A percentile compares a stretch with the other conserved stretches of the same genome.
Evolutionary conservation across 176 grass and related monocot genomes (phyloP).

Genomic region (Melocanna baccifera): DNA sequence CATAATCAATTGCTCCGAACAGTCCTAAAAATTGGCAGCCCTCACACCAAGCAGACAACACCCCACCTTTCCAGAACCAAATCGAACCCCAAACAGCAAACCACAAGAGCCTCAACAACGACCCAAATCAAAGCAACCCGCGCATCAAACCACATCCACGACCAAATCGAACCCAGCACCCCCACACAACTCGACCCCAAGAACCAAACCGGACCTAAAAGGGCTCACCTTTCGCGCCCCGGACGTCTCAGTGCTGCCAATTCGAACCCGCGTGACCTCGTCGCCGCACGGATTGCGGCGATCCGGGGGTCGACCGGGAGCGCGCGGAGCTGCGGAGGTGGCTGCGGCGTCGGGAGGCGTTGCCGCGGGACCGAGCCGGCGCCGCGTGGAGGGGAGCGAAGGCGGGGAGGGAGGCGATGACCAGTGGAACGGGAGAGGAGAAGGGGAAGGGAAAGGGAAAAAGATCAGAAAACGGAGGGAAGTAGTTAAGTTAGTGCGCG

Average conservation of each 20-base stretch:
- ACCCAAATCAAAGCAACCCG: not conserved
- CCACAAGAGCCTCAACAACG: not conserved
- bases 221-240: constrained; percentile 9
- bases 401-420: constrained; percentile 7
- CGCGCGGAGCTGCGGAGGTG: not conserved
- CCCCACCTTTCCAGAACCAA: not conserved
- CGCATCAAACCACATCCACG: not conserved
- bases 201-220: not conserved
- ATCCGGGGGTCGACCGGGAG: constrained; percentile 29
- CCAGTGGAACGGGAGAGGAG: constrained; percentile 1
- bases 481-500: not conserved
- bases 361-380: not conserved
- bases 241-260: not conserved
- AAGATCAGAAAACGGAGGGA: no score
- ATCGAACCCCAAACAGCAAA: not conserved
- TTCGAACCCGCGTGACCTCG: not conserved
- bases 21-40: not conserved
- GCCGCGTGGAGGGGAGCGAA: not conserved
- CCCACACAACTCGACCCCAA: not conserved
- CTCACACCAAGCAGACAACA: not conserved
- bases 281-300: constrained; percentile 17
- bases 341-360: not conserved
- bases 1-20: not conserved
- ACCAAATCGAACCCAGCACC: not conserved
- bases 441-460: not conserved